Base-by-base conservation (phyloP, 768 basidiomycete genomes). In the Lentinula raphanica region DNA sequence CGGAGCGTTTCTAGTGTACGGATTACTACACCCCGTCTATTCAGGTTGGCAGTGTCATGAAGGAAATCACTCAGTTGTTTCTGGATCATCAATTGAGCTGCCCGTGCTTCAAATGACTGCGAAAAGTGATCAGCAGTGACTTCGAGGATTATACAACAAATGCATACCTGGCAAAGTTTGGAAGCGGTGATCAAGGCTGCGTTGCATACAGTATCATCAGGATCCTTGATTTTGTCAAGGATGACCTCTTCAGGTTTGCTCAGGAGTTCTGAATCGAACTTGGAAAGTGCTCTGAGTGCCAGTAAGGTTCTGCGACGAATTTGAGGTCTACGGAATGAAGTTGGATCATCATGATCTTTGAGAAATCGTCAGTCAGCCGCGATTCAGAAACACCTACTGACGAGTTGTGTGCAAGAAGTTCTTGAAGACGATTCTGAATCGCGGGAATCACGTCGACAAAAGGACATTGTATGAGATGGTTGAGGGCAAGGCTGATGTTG, bases 371-470 rank as follows among this genome's bases (percentile, higher is more conserved):
- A n/a, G n/a, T n/a, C 15, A 29, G 8, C 27, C 5, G 29, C n/a
- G 21, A n/a, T 60, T 17, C 6, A 6, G 11, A 31, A 19, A 67
- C 67, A 76, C 70, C 66, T 71, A 82, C 90, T 83, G 77, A 93
- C 92, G 86, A 86, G 63, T 81, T 79, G 67, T 92, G 87, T 32
- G 81, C 82, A 19, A 92, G 75, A 11, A 94, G 76, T 57, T 84
- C 79, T 36, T 80, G 76, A 5, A 94, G 69, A 50, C 83, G 84
- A 21, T 77, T 71, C 65, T 88, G 85, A 4, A 93, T 79, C 1
- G 92, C 92, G 12, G 92, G 91, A 56, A 91, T 79, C 50, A 88
- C 79, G 59, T 90, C 85, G 63, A 82, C 80, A 13, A 78, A 85
- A 2, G 86, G 79, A 17, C 74, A 77, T 46, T 79, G 74, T 57